Conservation (phyloP, 2,329 filamentous ascomycete genomes). For the Trematosphaeria pertusa region DNA sequence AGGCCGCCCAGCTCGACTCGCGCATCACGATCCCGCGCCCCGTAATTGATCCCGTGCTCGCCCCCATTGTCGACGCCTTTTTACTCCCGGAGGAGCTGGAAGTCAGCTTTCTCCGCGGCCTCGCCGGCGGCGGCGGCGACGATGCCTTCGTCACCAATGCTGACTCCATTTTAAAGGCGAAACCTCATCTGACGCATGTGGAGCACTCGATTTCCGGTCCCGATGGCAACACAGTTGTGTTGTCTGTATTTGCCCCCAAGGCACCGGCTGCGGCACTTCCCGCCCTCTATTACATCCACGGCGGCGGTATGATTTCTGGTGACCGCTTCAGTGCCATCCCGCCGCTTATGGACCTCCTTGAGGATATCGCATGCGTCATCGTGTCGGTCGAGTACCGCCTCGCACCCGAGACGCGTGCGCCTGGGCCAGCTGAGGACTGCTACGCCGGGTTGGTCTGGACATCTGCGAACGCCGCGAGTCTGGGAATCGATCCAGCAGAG, state of each 20-base stretch:
- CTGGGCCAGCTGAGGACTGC: conserved; percentile 23
- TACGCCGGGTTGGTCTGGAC: conserved; percentile 22
- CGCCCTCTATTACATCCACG: conserved; percentile 73
- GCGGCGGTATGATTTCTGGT: conserved; percentile 22
- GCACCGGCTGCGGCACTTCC: conserved; percentile 60
- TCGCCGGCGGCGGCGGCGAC: conserved; percentile 45
- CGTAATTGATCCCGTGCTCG: conserved; percentile 7
- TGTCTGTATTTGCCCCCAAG: conserved; percentile 64
- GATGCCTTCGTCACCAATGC: conserved; percentile 53
- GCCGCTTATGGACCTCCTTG: conserved; percentile 17
- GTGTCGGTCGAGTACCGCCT: conserved; percentile 24
- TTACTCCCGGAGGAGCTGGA: conserved; percentile 17
- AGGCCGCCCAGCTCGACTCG: conserved; percentile 16
- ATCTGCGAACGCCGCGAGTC: conserved; percentile 13
- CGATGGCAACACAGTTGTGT: conserved; percentile 66
- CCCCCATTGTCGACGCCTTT: conserved; percentile 13
- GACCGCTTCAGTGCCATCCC: conserved; percentile 22
- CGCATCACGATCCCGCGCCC: conserved; percentile 15
- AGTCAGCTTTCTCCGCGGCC: conserved; percentile 15
- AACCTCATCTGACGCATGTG: conserved; percentile 60
- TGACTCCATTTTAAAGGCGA: conserved; percentile 62
- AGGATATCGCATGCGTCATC: conserved; percentile 19
- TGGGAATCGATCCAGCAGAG: conserved; percentile 21
- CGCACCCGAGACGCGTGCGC: conserved; percentile 19
- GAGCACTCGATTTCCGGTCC: conserved; percentile 40